These are phyloP conservation scores for Pseudocercospora eumusae DNA, from an alignment of 2,329 filamentous ascomycete genomes.

Conservation along the genomic window DNA sequence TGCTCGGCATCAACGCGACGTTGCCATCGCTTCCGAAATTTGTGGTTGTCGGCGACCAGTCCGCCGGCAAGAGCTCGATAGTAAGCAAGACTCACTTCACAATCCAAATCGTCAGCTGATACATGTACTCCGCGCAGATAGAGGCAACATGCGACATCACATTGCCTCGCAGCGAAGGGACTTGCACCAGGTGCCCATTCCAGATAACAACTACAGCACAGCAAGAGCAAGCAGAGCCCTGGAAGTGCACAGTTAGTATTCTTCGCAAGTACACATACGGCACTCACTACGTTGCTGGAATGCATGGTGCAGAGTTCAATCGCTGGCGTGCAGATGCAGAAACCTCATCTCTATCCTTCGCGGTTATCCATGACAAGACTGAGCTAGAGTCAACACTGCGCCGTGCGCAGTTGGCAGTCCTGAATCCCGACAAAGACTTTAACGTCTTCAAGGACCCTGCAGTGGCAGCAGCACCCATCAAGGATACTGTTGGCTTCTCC, in stretches of 20 bases:
- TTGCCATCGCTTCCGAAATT: conserved; percentile 71
- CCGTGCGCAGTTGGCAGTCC: conserved; percentile 74
- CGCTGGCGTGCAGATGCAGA: conserved; percentile 61
- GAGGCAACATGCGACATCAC: conserved; percentile 62
- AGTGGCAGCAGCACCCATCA: conserved; percentile 25
- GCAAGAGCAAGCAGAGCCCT: conserved; percentile 48
- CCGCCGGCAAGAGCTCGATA: conserved; percentile 76
- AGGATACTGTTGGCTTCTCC: conserved; percentile 65
- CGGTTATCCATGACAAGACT: conserved; percentile 60
- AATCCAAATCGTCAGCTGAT: not conserved
- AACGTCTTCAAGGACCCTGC: conserved; percentile 41
- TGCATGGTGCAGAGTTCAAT: conserved; percentile 63
- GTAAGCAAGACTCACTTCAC: not conserved
- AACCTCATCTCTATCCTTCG: conserved; percentile 59
- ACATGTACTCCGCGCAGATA: conserved; percentile 35
- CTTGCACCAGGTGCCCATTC: conserved; percentile 75
- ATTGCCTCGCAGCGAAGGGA: conserved; percentile 68
- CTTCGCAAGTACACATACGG: conserved; percentile 64
- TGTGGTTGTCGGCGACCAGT: conserved; percentile 82
- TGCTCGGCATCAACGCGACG: conserved; percentile 70
- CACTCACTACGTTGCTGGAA: conserved; percentile 53
- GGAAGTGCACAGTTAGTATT: conserved; percentile 69
- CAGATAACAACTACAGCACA: conserved; percentile 69
- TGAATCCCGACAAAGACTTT: conserved; percentile 64
- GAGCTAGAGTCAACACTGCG: conserved; percentile 68